Evolutionary conservation across 768 basidiomycete species (phyloP).

Genomic region (Calocera viscosa): DNA sequence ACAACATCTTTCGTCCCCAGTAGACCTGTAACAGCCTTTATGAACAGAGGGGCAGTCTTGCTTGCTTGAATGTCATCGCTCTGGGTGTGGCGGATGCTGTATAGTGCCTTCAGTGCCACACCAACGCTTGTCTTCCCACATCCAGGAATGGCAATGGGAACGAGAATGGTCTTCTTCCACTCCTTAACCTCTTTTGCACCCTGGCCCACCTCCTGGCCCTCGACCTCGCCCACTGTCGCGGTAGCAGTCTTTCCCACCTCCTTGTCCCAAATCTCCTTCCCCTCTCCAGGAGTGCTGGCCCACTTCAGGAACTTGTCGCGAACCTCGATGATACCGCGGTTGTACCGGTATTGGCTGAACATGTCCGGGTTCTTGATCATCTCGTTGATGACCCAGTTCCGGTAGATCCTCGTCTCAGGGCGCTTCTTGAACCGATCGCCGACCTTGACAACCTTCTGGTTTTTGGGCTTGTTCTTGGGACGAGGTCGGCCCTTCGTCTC

Average conservation of each 20-base stretch:
- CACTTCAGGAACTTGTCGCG: constrained; percentile 68
- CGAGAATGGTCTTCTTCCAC: constrained; percentile 59
- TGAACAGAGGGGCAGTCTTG: constrained; percentile 55
- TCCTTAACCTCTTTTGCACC: constrained; percentile 5
- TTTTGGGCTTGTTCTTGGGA: background rate
- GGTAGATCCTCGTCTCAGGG: constrained; percentile 66
- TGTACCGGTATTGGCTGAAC: constrained; percentile 54
- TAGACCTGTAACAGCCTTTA: constrained; percentile 55
- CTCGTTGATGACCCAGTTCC: constrained; percentile 69
- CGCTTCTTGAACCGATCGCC: constrained; percentile 27
- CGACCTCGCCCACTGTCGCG: constrained; percentile 16
- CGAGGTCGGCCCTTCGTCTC: background rate
- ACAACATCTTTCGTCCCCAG: constrained; percentile 61
- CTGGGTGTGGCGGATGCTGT: constrained; percentile 82
- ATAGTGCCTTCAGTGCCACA: constrained; percentile 65
- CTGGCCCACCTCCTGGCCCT: constrained; percentile 17
- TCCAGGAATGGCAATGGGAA: constrained; percentile 84
- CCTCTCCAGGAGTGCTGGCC: constrained; percentile 33
- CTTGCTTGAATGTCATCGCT: constrained; percentile 78
- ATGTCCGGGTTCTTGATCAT: constrained; percentile 46
- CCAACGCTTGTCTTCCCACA: constrained; percentile 90
- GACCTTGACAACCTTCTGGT: constrained; percentile 24
- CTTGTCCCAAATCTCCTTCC: constrained; percentile 25
- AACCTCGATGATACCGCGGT: constrained; percentile 74
- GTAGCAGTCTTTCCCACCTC: constrained; percentile 19